A percentile compares a stretch with the other conserved stretches of the same genome.
Evolutionary conservation across 2,329 filamentous ascomycete genomes (phyloP).

Genomic region (Paecilomyces fulvus): DNA sequence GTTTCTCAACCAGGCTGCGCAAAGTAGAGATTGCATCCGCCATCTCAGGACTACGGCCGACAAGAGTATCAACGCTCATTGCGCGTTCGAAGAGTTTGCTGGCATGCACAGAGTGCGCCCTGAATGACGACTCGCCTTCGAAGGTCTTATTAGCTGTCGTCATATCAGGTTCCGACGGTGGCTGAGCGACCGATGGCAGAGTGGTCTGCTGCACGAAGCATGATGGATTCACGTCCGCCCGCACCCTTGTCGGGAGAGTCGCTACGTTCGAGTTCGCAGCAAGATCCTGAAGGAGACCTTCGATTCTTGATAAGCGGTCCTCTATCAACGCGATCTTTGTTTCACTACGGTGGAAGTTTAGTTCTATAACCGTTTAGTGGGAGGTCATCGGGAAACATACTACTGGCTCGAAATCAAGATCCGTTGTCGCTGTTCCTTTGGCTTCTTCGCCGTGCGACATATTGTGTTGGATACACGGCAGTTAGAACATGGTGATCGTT

Average conservation of each 20-base stretch:
- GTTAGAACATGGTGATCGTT: slow-evolving; percentile 34
- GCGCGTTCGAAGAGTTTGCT: slow-evolving; percentile 35
- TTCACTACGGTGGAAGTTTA: slow-evolving; percentile 30
- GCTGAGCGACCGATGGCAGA: slow-evolving; percentile 15
- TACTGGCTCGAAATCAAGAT: slow-evolving; percentile 36
- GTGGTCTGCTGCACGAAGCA: slow-evolving; percentile 8
- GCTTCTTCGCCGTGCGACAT: slow-evolving; percentile 31
- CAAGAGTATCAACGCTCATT: slow-evolving; percentile 26
- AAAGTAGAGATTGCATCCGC: slow-evolving; percentile 29
- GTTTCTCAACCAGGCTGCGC: slow-evolving; percentile 31
- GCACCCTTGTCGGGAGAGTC: not conserved
- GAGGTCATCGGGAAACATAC: slow-evolving; percentile 17
- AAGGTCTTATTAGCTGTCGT: slow-evolving; percentile 23
- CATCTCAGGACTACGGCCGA: slow-evolving; percentile 30
- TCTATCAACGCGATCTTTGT: slow-evolving; percentile 47
- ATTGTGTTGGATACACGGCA: slow-evolving; percentile 28
- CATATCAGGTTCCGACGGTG: slow-evolving; percentile 13
- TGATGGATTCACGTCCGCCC: not conserved
- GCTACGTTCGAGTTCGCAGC: slow-evolving; percentile 17
- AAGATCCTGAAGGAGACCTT: slow-evolving; percentile 32
- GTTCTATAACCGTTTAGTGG: not conserved
- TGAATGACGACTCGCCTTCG: slow-evolving; percentile 43
- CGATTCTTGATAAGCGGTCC: slow-evolving; percentile 41
- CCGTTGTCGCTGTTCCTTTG: slow-evolving; percentile 28
- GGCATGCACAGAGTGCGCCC: slow-evolving; percentile 41